These are phyloP conservation scores for Haberlea rhodopensis DNA, from an alignment of 257 asterid species.

Conservation along the genomic window DNA sequence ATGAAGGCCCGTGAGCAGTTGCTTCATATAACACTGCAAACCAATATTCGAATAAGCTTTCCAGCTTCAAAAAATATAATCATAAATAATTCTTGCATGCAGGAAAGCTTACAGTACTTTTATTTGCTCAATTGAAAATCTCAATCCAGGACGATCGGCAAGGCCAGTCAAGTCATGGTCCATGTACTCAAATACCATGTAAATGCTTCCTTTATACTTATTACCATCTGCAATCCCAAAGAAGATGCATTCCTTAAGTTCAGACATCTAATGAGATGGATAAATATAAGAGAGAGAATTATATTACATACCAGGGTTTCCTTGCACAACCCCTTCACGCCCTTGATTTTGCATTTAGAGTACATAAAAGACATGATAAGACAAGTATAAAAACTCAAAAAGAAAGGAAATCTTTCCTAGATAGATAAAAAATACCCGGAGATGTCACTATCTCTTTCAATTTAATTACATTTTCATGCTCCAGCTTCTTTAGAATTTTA, in stretches of 20 bases:
- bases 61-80: constrained; percentile 25
- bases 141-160: constrained; percentile 93
- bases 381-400: constrained; percentile 21
- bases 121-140: constrained; percentile 88
- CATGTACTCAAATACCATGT: constrained; percentile 99
- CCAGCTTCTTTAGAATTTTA: constrained; percentile 82
- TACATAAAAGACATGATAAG: constrained; percentile 21
- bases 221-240: constrained; percentile 53
- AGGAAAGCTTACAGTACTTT: constrained; percentile 54
- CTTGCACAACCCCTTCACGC: constrained; percentile 66
- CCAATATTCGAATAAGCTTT: constrained; percentile 25
- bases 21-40: constrained; percentile 94
- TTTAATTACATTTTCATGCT: constrained; percentile 82
- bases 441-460: constrained; percentile 96
- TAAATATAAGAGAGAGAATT: constrained; percentile 18
- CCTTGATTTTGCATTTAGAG: constrained; percentile 46
- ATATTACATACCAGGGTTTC: constrained; percentile 52
- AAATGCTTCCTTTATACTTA: constrained; percentile 83
- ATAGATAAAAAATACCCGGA: constrained; percentile 51
- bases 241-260: constrained; percentile 17
- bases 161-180: constrained; percentile 97
- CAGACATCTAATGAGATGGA: constrained; percentile 20
- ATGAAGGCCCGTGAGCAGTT: constrained; percentile 90
- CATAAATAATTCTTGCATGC: constrained; percentile 4
- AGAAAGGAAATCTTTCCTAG: constrained; percentile 13